Conservation (phyloP, 768 basidiomycete species). For the Collybiopsis luxurians region DNA sequence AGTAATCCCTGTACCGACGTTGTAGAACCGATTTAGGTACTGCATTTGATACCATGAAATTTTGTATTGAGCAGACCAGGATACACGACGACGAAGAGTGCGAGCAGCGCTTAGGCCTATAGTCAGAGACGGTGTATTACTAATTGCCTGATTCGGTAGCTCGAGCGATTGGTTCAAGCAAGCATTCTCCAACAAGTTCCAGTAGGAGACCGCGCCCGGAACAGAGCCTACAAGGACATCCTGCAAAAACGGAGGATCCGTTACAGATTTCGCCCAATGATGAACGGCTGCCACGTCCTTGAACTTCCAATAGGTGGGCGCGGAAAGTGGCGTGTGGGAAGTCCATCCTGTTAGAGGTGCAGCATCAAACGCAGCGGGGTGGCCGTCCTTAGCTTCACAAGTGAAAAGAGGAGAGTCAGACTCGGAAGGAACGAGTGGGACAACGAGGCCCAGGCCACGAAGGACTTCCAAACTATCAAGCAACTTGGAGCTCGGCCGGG, state of each 20-base stretch:
- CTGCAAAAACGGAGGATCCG: slow-evolving; percentile 53
- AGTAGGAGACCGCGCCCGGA: slow-evolving; percentile 46
- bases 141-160: slow-evolving; percentile 10
- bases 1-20: slow-evolving; percentile 37
- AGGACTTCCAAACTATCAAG: slow-evolving; percentile 63
- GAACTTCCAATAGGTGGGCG: slow-evolving; percentile 67
- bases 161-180: slow-evolving; percentile 31
- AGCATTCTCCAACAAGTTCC: slow-evolving; percentile 52
- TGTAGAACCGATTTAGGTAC: slow-evolving; percentile 55
- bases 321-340: slow-evolving; percentile 38
- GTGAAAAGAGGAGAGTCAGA: slow-evolving; percentile 40
- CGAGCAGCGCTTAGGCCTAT: slow-evolving; percentile 33
- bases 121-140: slow-evolving; percentile 17
- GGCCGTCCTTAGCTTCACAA: slow-evolving; percentile 39
- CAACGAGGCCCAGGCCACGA: slow-evolving; percentile 51
- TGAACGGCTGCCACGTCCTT: slow-evolving; percentile 52
- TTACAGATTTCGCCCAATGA: slow-evolving; percentile 55
- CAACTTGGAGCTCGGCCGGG: slow-evolving; percentile 57
- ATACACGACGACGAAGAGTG: slow-evolving; percentile 53
- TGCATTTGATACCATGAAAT: slow-evolving; percentile 68
- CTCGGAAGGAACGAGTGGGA: slow-evolving; percentile 50
- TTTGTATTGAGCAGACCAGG: slow-evolving; percentile 62
- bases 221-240: slow-evolving; percentile 37
- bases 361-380: slow-evolving; percentile 47
- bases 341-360: slow-evolving; percentile 43